phyloP scores from a whole-genome alignment of 2,329 filamentous ascomycete species.

The Fusarium odoratissimum region DNA sequence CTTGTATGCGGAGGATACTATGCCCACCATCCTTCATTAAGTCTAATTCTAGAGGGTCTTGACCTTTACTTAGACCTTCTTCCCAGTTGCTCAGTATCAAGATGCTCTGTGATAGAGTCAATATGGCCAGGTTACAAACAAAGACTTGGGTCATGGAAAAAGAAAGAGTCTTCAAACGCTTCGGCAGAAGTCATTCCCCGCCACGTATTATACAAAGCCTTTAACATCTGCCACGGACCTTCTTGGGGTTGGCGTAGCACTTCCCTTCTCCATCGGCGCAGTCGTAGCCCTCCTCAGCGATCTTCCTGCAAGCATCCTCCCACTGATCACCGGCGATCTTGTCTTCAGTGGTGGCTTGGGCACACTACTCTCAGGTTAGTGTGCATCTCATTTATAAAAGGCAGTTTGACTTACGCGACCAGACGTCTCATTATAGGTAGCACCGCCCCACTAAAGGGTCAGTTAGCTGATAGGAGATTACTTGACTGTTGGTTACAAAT shows the following conservation, averaged over 20 bases:
- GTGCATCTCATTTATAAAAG: no score
- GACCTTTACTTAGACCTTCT: no score
- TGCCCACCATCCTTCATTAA: no score
- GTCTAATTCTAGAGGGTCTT: no score
- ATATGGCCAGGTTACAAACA: no score
- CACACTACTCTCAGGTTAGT: constrained; percentile 18
- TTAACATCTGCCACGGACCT: constrained; percentile 30
- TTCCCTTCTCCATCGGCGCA: constrained; percentile 37
- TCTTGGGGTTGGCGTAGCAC: constrained; percentile 24
- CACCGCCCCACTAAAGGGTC: constrained; percentile 26
- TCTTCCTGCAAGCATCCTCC: constrained; percentile 37
- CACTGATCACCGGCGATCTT: constrained; percentile 38
- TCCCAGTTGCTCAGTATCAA: no score
- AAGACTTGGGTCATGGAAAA: no score
- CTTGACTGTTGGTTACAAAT: accelerated
- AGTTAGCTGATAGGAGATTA: neutral
- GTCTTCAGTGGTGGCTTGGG: constrained; percentile 11
- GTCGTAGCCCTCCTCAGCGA: constrained; percentile 25
- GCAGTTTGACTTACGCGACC: constrained; percentile 19
- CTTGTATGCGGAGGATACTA: no score
- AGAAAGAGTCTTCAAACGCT: no score
- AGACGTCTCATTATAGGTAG: constrained; percentile 21
- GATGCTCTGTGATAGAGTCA: no score
- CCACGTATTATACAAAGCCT: no score
- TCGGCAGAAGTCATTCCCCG: no score